Evolutionary conservation across 208 protist species (phyloP).

Genomic region (Trypanosoma conorhini): DNA sequence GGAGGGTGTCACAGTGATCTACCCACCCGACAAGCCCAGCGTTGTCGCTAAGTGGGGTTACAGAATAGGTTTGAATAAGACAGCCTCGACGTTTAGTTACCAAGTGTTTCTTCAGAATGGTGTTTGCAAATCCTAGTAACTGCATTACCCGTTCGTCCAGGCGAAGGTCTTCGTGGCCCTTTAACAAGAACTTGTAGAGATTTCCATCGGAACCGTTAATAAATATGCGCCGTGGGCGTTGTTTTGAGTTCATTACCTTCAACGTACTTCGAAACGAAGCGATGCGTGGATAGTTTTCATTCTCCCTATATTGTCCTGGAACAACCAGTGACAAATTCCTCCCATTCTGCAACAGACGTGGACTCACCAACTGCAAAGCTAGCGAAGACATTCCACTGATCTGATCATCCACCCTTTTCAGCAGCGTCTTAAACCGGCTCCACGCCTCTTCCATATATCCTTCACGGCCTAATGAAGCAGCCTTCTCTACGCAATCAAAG

Average conservation of each 20-base stretch:
- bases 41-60: slow-evolving; percentile 99
- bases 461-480: slow-evolving; percentile 62
- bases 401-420: slow-evolving; percentile 96
- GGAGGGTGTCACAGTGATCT: slow-evolving; percentile 93
- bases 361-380: slow-evolving; percentile 96
- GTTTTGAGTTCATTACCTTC: slow-evolving; percentile 98
- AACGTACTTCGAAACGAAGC: slow-evolving; percentile 79
- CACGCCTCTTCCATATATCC: slow-evolving; percentile 96
- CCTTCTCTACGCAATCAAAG: slow-evolving; percentile 82
- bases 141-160: slow-evolving; percentile 99
- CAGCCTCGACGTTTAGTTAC: slow-evolving; percentile 85
- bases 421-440: slow-evolving; percentile 96
- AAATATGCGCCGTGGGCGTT: slow-evolving; percentile 97
- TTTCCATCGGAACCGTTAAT: slow-evolving; percentile 96
- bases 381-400: slow-evolving; percentile 95
- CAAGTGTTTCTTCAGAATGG: slow-evolving; percentile 96
- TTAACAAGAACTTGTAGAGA: slow-evolving; percentile 98
- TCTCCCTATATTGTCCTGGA: slow-evolving; percentile 96
- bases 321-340: slow-evolving; percentile 97
- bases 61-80: slow-evolving; percentile 94
- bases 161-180: slow-evolving; percentile 98
- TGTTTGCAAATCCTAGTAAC: slow-evolving; percentile 99
- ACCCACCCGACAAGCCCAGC: slow-evolving; percentile 99
- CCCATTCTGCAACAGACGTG: slow-evolving; percentile 77
- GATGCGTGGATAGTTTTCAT: slow-evolving; percentile 75